These are phyloP conservation scores for Spergularia bocconei DNA, from an alignment of 148 eudicot species.

Conservation along the genomic window DNA sequence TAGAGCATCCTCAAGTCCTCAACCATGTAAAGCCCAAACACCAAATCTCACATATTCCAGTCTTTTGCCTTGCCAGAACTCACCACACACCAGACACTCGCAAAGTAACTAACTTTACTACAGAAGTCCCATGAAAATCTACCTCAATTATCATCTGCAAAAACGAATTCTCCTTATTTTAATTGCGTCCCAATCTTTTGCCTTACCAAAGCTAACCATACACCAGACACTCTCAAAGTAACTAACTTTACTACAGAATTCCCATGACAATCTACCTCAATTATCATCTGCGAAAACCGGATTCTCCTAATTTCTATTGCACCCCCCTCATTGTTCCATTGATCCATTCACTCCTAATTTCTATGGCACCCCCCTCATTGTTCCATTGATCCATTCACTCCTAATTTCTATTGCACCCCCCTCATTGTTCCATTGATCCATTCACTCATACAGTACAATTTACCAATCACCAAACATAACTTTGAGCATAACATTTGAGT, in stretches of 20 bases:
- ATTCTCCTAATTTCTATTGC: not conserved
- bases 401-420: not conserved
- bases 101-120: not conserved
- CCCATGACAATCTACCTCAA: not conserved
- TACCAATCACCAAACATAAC: not conserved
- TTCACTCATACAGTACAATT: not conserved
- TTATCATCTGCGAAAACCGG: not conserved
- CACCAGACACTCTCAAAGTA: not conserved
- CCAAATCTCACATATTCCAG: not conserved
- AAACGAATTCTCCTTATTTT: not conserved
- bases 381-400: not conserved
- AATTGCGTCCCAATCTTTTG: not conserved
- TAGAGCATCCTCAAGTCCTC: not conserved
- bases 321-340: not conserved
- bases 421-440: not conserved
- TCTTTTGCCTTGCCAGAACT: not conserved
- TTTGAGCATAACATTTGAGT: not conserved
- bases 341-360: not conserved
- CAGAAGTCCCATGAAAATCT: conserved; percentile 2
- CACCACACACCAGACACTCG: not conserved
- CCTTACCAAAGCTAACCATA: not conserved
- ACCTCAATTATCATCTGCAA: not conserved
- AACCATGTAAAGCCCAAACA: too few relatives aligned
- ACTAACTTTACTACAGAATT: not conserved
- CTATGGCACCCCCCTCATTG: not conserved